Base-by-base conservation (phyloP, 495 filamentous ascomycete species). In the Lichenothelia convexa region DNA sequence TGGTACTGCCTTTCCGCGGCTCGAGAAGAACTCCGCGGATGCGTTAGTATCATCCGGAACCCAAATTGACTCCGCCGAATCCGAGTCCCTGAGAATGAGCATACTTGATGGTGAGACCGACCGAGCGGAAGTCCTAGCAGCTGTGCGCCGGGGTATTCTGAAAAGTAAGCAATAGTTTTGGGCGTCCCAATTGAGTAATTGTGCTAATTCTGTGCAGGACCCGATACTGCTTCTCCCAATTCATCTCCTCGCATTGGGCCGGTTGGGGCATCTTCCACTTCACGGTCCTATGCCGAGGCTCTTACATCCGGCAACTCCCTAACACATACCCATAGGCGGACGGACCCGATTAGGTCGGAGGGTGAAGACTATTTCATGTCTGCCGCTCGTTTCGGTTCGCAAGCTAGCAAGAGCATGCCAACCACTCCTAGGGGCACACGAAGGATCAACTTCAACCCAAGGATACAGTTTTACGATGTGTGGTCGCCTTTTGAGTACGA, bases 401-500 rank as follows among this genome's bases (percentile, higher is more conserved):
- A 65, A 26, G 74, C 82, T 21, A 53, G 63, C 4, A 82, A 78
- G 58, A 85, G 83, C 50, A 69, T 77, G 12, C 83, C 84, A 5
- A 66, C 64, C 27, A 87, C 84, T 12, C 86, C 86, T 2, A 70
- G 74, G 36, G 60, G 69, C n/a, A 70, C 71, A 40, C 75, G 80
- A 41, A 80, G 73, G 54, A 87, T 93, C 36, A 78, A 72, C 22
- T 99, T 94, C 55, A 94, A 79, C 52, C 87, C 89, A 39, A 73
- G 87, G 18, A 85, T 95, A 35, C 74, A 89, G 39, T 94, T 92
- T 51, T 75, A 93, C 50, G 89, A 99, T 48, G 94, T 81, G 12
- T 95, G 89, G 87, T 81, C 86, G 4, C 80, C 74, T 47, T 75
- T 75, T 40, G 89, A 99, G 59, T 99, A 99, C 51, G 89, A 99